These are phyloP conservation scores for Vanrija sp. DNA, from an alignment of 1,284 basidiomycete species.

Conservation along the genomic window DNA sequence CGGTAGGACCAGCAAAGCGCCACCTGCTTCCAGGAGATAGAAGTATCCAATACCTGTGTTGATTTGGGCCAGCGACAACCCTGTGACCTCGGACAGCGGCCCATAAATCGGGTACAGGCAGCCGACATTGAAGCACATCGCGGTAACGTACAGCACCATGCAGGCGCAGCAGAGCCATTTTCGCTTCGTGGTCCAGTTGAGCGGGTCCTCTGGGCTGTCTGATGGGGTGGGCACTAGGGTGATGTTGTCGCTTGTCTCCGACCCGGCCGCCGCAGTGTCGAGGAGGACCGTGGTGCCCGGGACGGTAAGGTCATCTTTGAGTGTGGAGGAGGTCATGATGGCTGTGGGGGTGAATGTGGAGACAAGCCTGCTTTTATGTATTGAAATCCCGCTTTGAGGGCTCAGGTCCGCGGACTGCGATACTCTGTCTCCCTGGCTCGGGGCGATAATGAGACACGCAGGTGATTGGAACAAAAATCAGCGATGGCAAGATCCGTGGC, in stretches of 20 bases:
- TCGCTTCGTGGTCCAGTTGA: constrained; percentile 23
- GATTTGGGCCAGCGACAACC: constrained; percentile 24
- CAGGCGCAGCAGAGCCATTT: constrained; percentile 23
- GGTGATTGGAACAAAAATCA: too few relatives aligned
- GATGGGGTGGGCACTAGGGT: constrained; percentile 22
- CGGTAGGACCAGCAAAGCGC: constrained; percentile 20
- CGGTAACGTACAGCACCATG: constrained; percentile 18
- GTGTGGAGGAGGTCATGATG: too few relatives aligned
- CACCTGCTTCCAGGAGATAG: constrained; percentile 23
- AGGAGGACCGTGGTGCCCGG: constrained; percentile 21
- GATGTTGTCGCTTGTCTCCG: constrained; percentile 13
- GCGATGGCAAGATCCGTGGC: too few relatives aligned
- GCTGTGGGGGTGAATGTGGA: too few relatives aligned
- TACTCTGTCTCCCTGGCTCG: too few relatives aligned
- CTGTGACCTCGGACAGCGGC: constrained; percentile 20
- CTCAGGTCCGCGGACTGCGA: too few relatives aligned
- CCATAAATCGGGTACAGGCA: constrained; percentile 26
- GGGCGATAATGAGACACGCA: too few relatives aligned
- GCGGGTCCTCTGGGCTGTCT: constrained; percentile 20
- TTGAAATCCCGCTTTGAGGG: too few relatives aligned
- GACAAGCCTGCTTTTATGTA: too few relatives aligned
- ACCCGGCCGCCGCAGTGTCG: constrained; percentile 8
- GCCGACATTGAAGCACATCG: constrained; percentile 11
- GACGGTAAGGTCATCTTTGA: constrained; percentile 6
- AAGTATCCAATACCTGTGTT: constrained; percentile 26